Evolutionary conservation across 768 basidiomycete species (phyloP), one percentile per base, ranked within the genome.

Genomic region (Kondoa subrosea): DNA sequence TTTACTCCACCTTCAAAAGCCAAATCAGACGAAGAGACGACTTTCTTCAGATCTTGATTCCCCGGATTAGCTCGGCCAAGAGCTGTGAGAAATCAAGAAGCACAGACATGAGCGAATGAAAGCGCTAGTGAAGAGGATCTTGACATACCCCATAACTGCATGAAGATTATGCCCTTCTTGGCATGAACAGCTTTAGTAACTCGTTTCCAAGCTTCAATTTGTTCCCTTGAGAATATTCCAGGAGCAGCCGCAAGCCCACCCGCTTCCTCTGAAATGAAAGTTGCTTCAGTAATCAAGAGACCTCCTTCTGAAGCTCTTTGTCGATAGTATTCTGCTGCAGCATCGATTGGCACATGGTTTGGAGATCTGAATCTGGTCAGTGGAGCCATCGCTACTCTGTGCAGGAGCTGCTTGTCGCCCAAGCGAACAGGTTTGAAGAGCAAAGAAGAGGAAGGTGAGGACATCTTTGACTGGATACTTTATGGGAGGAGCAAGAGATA

Each of bases 181-280:
- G 1, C 26, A 71, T 83, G 82, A 17, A 84, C 81, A 0, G 80
- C 81, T 12, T 82, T 80, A 21, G 81, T 82, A 17, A 88, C 75
- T 83, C 79, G 72, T 72, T 82, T 83, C 85, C 85, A 87, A 0
- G 76, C 81, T 0, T 72, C 68, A 34, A 80, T 80, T 70, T 89
- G 87, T 27, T 81, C 83, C 1, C 81, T 74, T n/a, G 74, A 83
- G 79, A 82, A 87, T 66, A 87, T 82, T 0, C 86, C 87, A 1
- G 86, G 87, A 0, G 81, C 80, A 66, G 83, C 76, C 1, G 67
- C 63, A 56, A 76, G 78, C 1, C 83, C 84, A 1, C 81, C 83
- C 0, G 84, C 83, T 16, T 80, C 71, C 15, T 40, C 56, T 12
- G 57, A 27, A 30, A 73, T 66, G 67, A 66, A 70, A 3, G 72